Evolutionary conservation across 768 basidiomycete genomes (phyloP), one percentile per base, ranked within the genome.

Genomic region (Suillus cothurnatus): DNA sequence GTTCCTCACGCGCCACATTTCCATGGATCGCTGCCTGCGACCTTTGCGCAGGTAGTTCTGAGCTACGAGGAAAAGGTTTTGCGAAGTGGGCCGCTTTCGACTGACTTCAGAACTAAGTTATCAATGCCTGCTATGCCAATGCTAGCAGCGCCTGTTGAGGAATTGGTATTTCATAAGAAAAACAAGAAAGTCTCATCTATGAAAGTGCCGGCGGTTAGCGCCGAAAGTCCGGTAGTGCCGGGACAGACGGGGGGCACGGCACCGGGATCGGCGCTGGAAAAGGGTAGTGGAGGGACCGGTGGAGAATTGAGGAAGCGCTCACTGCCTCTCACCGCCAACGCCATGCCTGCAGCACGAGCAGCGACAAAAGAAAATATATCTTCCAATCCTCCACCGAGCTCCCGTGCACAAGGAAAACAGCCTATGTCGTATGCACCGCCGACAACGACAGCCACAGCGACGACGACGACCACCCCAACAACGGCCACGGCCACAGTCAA

Each of bases 321-420:
- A 59, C 58, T 59, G 72, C 76, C 78, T 79, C 79, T 73, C 73
- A 74, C 76, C 63, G 72, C 69, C 71, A 79, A 79, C 71, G 78
- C 77, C 68, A 82, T 81, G 79, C 76, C 84, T 78, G 72, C 81
- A 72, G 70, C 76, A 72, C 73, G 79, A 69, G 66, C 79, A 69
- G 71, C 78, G 68, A 72, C 81, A 72, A 70, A 81, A 75, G 68
- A 82, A 76, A 72, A 78, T 73, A 45, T 69, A 28, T 61, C 74
- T 21, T 52, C 70, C 23, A 72, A 76, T 60, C 84, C 85, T 36
- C 85, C 84, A 47, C 93, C 91, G 41, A 90, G 88, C 66, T 92
- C 92, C 61, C 86, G 94, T 19, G 93, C 94, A 28, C 92, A 92
- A 68, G 94, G 94, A 70, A 97, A 97, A 82, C 92, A 94, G 72